These are phyloP conservation scores for Candida glucosophila DNA, from an alignment of 1,139 yeast species.

Conservation along the genomic window DNA sequence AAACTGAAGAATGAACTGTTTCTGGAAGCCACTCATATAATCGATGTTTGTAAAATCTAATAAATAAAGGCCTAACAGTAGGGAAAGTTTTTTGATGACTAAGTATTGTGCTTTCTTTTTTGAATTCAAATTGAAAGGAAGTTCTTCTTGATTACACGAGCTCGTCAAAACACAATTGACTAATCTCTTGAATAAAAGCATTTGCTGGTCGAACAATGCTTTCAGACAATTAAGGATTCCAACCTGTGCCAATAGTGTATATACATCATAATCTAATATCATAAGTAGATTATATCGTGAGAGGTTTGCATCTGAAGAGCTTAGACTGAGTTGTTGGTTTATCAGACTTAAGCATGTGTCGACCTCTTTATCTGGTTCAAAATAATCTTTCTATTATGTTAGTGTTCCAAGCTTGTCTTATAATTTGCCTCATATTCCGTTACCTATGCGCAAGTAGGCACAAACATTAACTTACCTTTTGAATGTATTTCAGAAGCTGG, in stretches of 20 bases:
- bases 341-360: constrained; percentile 3
- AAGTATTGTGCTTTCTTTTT: too few relatives aligned
- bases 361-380: too few relatives aligned
- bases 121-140: not conserved
- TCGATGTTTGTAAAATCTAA: constrained; percentile 4
- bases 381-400: too few relatives aligned
- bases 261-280: constrained; percentile 4
- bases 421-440: not conserved
- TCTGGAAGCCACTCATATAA: constrained; percentile 5
- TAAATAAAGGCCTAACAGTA: constrained; percentile 6
- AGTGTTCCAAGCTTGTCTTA: constrained; percentile 1
- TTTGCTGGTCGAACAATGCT: constrained; percentile 8
- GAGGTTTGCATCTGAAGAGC: not conserved
- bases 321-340: constrained; percentile 4
- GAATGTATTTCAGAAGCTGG: constrained; percentile 1
- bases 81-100: too few relatives aligned
- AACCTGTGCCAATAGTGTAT: constrained; percentile 5
- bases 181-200: constrained; percentile 8
- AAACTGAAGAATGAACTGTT: constrained; percentile 5
- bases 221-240: constrained; percentile 4
- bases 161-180: constrained; percentile 5
- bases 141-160: constrained; percentile 1
- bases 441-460: not conserved
- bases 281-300: constrained; percentile 2
- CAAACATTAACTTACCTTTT: constrained; percentile 2